Evolutionary conservation across 73 alveolate species (phyloP), one percentile per base, ranked within the genome.

Genomic region (Symbiodinium natans): DNA sequence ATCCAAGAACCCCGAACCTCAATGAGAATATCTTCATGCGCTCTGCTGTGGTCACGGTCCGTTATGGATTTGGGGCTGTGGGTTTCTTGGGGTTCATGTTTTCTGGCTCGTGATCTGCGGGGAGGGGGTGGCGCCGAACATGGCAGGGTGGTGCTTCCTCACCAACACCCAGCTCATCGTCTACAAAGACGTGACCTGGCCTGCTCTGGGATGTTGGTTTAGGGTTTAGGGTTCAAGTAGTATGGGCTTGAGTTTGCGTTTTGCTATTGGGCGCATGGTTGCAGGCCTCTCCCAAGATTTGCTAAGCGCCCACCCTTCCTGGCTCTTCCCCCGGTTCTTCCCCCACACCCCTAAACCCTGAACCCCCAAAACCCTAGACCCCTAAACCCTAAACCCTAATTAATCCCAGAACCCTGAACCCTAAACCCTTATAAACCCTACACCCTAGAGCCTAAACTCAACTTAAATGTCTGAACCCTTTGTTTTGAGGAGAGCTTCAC

Each of bases 101-200:
- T 52, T 48, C 21, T 11, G 68, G 68, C 68, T 52, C 25, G 3
- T 0, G 27, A n/a, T n/a, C n/a, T n/a, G n/a, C n/a, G n/a, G n/a
- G n/a, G n/a, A n/a, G n/a, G n/a, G n/a, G n/a, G n/a, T n/a, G n/a
- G n/a, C n/a, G n/a, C n/a, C n/a, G n/a, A n/a, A n/a, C n/a, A n/a
- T n/a, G 68, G 27, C 27, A 90, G 97, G 97, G 21, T 90, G 97
- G 97, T 90, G 97, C 56, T 33, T 90, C 77, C 77, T 90, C 54
- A 90, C 97, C 56, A 90, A 73, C 88, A 41, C 97, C 29, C 97
- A 90, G 97, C 75, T 90, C 88, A 71, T 90, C 40, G 80, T 90
- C 34, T 90, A 90, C 77, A 90, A 90, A 42, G 97, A 90, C 40
- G 97, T 29, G 23, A 17, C 97, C 39, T 41, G 87, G 86, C 34